These are phyloP conservation scores for Tolypocladium ophioglossoides DNA, from an alignment of 2,329 filamentous ascomycete species.

Conservation along the genomic window DNA sequence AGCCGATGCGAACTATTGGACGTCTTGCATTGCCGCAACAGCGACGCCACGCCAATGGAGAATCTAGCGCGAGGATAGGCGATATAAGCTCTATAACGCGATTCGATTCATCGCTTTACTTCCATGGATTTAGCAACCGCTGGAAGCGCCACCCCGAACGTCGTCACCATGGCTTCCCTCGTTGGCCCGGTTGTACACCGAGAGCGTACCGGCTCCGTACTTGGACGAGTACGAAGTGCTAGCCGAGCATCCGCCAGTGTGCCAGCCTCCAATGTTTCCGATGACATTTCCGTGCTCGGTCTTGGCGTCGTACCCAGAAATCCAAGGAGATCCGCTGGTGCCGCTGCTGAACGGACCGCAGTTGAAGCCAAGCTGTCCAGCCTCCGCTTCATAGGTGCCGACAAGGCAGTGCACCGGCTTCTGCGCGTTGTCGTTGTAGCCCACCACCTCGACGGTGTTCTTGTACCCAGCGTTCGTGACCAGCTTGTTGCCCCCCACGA, in stretches of 20 bases:
- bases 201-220: not conserved
- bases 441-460: slow-evolving; percentile 3
- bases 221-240: not conserved
- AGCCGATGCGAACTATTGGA: no score
- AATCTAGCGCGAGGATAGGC: no score
- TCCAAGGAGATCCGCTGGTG: slow-evolving; percentile 6
- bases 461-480: slow-evolving; percentile 3
- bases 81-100: no score
- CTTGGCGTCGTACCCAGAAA: slow-evolving; percentile 2
- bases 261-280: slow-evolving; percentile 6
- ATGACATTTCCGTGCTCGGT: slow-evolving; percentile 4
- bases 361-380: slow-evolving; percentile 5
- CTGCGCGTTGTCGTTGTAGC: slow-evolving; percentile 4
- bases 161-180: not conserved
- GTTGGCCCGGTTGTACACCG: not conserved
- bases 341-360: slow-evolving; percentile 4
- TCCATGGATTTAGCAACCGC: not conserved
- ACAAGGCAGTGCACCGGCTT: slow-evolving; percentile 4
- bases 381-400: slow-evolving; percentile 3
- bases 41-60: no score
- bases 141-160: not conserved
- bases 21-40: no score
- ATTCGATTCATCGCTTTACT: no score
- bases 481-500: slow-evolving; percentile 5
- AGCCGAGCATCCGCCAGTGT: slow-evolving; percentile 4